Conservation (phyloP, 1,284 basidiomycete species). For the Peniophora sp. region DNA sequence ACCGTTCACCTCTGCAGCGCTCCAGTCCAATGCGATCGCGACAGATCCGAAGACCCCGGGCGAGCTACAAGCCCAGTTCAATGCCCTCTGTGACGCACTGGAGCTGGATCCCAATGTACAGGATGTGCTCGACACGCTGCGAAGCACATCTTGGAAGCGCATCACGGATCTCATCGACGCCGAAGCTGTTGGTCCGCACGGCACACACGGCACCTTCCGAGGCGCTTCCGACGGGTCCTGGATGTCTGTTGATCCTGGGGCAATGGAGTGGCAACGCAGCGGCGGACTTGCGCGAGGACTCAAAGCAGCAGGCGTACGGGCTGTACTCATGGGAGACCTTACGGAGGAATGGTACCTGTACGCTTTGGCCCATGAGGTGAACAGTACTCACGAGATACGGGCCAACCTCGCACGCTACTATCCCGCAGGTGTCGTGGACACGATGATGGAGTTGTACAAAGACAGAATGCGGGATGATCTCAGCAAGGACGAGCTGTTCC, state of each 20-base stretch:
- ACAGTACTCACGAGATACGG: slow-evolving; percentile 37
- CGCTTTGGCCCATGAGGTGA: slow-evolving; percentile 55
- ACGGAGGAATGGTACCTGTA: slow-evolving; percentile 75
- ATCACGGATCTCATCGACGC: slow-evolving; percentile 53
- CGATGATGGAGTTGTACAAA: slow-evolving; percentile 37
- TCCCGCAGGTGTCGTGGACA: slow-evolving; percentile 33
- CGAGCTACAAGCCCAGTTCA: slow-evolving; percentile 55
- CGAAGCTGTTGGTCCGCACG: slow-evolving; percentile 29
- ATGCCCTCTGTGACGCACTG: slow-evolving; percentile 48
- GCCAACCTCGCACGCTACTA: slow-evolving; percentile 60
- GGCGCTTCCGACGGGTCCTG: slow-evolving; percentile 53
- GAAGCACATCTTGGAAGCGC: slow-evolving; percentile 41
- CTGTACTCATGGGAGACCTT: slow-evolving; percentile 59
- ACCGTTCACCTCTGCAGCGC: slow-evolving; percentile 56
- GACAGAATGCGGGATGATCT: slow-evolving; percentile 25
- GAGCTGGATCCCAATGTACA: slow-evolving; percentile 43
- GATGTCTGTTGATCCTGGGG: slow-evolving; percentile 41
- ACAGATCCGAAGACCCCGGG: slow-evolving; percentile 46
- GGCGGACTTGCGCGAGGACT: slow-evolving; percentile 51
- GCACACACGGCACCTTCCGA: slow-evolving; percentile 57
- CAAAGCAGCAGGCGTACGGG: slow-evolving; percentile 47
- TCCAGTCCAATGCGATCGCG: slow-evolving; percentile 70
- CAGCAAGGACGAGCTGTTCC: slow-evolving; percentile 32
- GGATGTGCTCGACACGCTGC: slow-evolving; percentile 39
- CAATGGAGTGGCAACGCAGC: slow-evolving; percentile 63